Base-by-base conservation (phyloP, 2,329 filamentous ascomycete species). In the Fusarium penzigii region DNA sequence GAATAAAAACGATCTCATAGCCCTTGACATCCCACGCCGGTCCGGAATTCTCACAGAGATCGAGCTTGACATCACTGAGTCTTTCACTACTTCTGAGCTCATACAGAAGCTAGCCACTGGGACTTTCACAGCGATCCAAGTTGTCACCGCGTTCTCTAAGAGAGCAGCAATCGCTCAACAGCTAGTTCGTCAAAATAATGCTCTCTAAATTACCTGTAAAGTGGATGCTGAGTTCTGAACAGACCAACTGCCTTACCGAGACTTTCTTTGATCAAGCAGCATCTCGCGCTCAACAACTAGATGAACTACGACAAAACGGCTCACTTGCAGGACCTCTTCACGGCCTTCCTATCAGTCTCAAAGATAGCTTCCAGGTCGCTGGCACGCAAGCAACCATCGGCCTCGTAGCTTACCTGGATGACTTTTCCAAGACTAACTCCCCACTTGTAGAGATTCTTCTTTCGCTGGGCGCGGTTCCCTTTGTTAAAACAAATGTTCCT, bases 41-140 rank as follows among this genome's bases (percentile, higher is more conserved):
- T 62, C 53, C 44, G 75, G 76, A 1, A 64, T 81, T 5, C 61
- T 81, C 2, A 72, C 71, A 0, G 49, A 67, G 0, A 46, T 62
- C 6, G 77, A 80, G 58, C 57, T 79, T 9, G 68, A 69, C 11
- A 75, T 81, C 34, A 80, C 78, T 0, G 72, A 76, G 46, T 63
- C 68, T 7, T 72, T 73, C 50, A 70, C 73, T 49, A 71, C 70
- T 2, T 61, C 67, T 9, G 63, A 58, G 7, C 65, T 79, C 25
- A 65, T 74, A 0, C 62, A 64, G 38, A 69, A 66, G 14, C 70
- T 78, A 17, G 67, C 68, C 0, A 44, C 49, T 10, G 63, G 65
- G 6, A 59, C 64, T 20, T 58, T 73, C 39, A 69, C 69, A 6
- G 62, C 73, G 13, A 59, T 68, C 5, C 65, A 67, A n/a, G 75